A percentile compares a stretch with the other conserved stretches of the same genome.
phyloP scores from a whole-genome alignment of 331 rosid species.

The Cydonia oblonga region DNA sequence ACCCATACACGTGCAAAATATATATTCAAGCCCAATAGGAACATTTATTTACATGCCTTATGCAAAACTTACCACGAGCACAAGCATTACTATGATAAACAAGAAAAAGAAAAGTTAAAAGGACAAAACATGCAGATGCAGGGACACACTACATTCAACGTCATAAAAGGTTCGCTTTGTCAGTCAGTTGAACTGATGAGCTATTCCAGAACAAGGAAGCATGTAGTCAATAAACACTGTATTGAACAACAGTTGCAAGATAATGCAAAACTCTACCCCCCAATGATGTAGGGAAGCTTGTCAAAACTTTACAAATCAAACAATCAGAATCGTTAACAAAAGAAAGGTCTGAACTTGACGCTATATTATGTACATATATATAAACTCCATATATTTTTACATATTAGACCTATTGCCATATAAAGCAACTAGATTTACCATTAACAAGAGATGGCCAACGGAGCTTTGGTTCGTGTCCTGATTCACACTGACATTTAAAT shows the following conservation, averaged over 20 bases:
- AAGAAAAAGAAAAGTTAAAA: background rate
- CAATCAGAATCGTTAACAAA: slow-evolving; percentile 20
- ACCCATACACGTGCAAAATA: no score
- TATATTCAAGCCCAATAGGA: no score
- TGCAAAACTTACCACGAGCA: background rate
- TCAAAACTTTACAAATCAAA: slow-evolving; percentile 40
- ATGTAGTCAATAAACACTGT: slow-evolving; percentile 21
- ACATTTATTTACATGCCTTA: no score
- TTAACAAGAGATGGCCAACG: no score
- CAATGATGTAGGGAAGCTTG: slow-evolving; percentile 56
- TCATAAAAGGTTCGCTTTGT: slow-evolving; percentile 20
- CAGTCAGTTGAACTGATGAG: slow-evolving; percentile 4
- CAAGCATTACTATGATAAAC: background rate
- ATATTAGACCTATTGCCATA: no score
- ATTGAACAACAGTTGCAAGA: slow-evolving; percentile 17
- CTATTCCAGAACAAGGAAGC: slow-evolving; percentile 32
- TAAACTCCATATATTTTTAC: no score
- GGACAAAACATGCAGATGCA: slow-evolving; percentile 15
- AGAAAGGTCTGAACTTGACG: background rate
- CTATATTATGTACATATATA: no score
- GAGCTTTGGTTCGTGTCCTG: no score
- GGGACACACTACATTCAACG: slow-evolving; percentile 26
- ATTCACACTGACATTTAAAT: slow-evolving; percentile 2
- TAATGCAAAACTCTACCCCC: slow-evolving; percentile 30
- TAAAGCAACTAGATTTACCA: no score